Evolutionary conservation across 2,329 filamentous ascomycete species (phyloP), one percentile per base, ranked within the genome.

Genomic region (Akanthomyces muscarius): DNA sequence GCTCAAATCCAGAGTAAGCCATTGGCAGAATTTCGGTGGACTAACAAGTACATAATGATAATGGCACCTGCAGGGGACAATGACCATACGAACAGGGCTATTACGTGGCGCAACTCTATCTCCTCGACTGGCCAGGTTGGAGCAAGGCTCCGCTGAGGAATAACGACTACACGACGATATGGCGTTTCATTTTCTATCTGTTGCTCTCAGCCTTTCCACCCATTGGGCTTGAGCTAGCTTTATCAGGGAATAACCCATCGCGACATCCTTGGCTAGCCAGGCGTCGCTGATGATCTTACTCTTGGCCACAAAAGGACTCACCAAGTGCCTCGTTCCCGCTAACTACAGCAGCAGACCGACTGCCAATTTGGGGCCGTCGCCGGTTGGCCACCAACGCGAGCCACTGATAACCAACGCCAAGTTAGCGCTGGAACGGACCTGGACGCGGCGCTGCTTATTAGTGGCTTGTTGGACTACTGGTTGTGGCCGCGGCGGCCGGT

Each of bases 21-120:
- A 58, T 41, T 51, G 25, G 57, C 23, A 16, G 23, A 44, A 21
- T 4, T 21, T 28, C 5, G 16, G 33, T 16, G 16, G 25, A 33
- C 5, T 45, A 45, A n/a, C 41, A 28, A 52, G 21, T 11, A 21
- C 14, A 23, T 30, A n/a, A 28, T 36, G 55, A 14, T 4, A 28
- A 21, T 25, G 36, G 25, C 45, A 16, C 23, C 16, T 13, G 18
- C 47, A 21, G 47, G 30, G 51, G 47, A 30, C 47, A 30, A 8
- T 44, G 57, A 51, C 42, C 33, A 30, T 60, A 16, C 36, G 28
- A 52, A 60, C 36, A 23, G 45, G 36, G 47, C 57, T 44, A 36
- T 28, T 16, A 44, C 36, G 57, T 60, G 57, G 57, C 57, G 57
- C 57, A 52, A 42, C 57, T 60, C 23, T 60, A 51, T 52, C 55